These are phyloP conservation scores for Alternaria novae-zelandiae DNA, from an alignment of 2,329 filamentous ascomycete genomes.

Conservation along the genomic window DNA sequence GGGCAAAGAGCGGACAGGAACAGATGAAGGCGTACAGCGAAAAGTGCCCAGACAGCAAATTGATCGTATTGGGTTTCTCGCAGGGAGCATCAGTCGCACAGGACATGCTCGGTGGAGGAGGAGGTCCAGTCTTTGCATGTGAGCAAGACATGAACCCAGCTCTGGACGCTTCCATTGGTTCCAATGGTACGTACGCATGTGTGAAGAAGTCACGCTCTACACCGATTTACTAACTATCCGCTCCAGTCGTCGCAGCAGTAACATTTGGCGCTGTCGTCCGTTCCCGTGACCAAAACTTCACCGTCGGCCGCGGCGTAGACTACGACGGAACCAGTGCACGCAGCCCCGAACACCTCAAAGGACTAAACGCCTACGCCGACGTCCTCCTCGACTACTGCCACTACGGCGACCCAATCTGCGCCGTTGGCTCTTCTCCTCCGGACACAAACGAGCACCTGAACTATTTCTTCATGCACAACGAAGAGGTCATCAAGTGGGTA, in stretches of 20 bases:
- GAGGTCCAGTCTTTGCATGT: constrained; percentile 33
- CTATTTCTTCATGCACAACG: constrained; percentile 55
- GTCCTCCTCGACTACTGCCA: constrained; percentile 70
- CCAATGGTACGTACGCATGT: constrained; percentile 23
- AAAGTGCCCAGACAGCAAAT: constrained; percentile 35
- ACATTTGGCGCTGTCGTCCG: constrained; percentile 36
- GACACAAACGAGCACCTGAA: constrained; percentile 64
- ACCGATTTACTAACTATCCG: not conserved
- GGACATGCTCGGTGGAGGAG: constrained; percentile 40
- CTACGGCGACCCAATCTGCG: constrained; percentile 67
- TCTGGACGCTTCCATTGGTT: constrained; percentile 27
- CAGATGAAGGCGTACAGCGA: constrained; percentile 33
- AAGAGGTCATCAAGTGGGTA: constrained; percentile 29
- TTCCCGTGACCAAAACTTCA: constrained; percentile 29
- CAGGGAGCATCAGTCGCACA: constrained; percentile 35
- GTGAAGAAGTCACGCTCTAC: not conserved
- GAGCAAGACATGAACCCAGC: constrained; percentile 27
- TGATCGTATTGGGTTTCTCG: constrained; percentile 35
- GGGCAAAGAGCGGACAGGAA: constrained; percentile 28
- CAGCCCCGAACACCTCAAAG: constrained; percentile 21
- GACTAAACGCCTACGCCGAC: constrained; percentile 22
- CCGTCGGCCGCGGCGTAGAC: constrained; percentile 28
- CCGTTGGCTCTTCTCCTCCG: constrained; percentile 58
- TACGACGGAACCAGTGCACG: constrained; percentile 32
- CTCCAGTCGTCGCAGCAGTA: constrained; percentile 32